Evolutionary conservation across 345 rosid genomes (phyloP).

Genomic region (Iberis pinnata): DNA sequence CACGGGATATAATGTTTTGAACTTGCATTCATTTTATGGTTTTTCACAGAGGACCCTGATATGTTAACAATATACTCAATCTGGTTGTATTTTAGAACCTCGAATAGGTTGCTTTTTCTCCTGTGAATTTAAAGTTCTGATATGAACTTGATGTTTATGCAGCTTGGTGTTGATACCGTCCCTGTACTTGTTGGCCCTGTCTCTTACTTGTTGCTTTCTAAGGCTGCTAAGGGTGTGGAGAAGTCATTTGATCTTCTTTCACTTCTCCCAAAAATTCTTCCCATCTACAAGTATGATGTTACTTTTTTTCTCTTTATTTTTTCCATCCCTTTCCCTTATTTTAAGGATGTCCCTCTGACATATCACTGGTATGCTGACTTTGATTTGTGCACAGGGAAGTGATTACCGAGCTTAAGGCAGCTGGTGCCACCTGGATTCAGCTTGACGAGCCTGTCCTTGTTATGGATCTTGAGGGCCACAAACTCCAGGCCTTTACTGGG

Average conservation of each 20-base stretch:
- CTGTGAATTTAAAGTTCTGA: conserved; percentile 2
- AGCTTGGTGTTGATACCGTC: conserved; percentile 90
- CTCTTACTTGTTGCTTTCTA: conserved; percentile 85
- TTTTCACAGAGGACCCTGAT: conserved; percentile 4
- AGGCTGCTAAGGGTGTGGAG: conserved; percentile 93
- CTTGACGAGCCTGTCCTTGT: conserved; percentile 90
- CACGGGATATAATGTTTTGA: not conserved
- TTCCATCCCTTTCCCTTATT: not conserved
- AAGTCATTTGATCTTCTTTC: conserved; percentile 80
- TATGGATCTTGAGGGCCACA: conserved; percentile 82
- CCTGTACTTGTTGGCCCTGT: conserved; percentile 95
- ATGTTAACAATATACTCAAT: not conserved
- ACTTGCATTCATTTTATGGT: not conserved
- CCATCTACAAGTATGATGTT: conserved; percentile 73
- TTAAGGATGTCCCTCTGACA: conserved; percentile 15
- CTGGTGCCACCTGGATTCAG: conserved; percentile 98
- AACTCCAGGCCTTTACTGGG: conserved; percentile 70
- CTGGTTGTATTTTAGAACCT: too few relatives aligned
- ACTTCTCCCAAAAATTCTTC: conserved; percentile 71
- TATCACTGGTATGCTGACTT: conserved; percentile 9
- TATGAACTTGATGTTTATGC: conserved; percentile 18
- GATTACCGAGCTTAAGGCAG: conserved; percentile 83
- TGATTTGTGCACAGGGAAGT: conserved; percentile 67
- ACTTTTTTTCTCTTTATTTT: not conserved
- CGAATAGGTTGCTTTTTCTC: not conserved